phyloP scores from a whole-genome alignment of 2,329 filamentous ascomycete genomes.

The Penicillium sp. region DNA sequence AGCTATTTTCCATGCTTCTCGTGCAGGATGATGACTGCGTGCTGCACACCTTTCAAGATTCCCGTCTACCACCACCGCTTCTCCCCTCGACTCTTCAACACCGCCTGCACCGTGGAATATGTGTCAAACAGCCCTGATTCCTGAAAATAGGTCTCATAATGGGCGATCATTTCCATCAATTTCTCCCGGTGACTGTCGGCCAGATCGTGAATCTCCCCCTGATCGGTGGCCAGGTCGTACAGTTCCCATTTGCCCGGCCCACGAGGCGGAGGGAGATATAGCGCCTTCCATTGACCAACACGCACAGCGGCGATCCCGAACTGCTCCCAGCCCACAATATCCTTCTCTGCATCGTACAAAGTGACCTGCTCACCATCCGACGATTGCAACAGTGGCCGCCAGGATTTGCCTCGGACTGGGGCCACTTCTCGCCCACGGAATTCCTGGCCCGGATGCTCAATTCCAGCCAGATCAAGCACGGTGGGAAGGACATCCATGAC shows the following conservation, averaged over 20 bases:
- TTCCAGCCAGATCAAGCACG: conserved; percentile 4
- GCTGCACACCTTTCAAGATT: too few relatives aligned
- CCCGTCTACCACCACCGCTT: too few relatives aligned
- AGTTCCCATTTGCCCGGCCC: conserved; percentile 6
- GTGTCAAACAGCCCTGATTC: too few relatives aligned
- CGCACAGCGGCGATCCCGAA: conserved; percentile 7
- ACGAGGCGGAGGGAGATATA: neutral
- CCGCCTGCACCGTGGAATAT: too few relatives aligned
- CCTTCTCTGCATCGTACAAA: conserved; percentile 1
- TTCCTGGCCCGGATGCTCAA: conserved; percentile 1
- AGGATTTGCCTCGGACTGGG: conserved; percentile 5
- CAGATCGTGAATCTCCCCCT: conserved; percentile 5
- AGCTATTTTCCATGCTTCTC: too few relatives aligned
- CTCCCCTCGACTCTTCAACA: too few relatives aligned
- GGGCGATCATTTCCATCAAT: conserved; percentile 1
- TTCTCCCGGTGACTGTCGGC: neutral
- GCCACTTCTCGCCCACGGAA: conserved; percentile 3
- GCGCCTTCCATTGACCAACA: conserved; percentile 6
- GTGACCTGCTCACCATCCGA: neutral
- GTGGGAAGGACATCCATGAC: conserved; percentile 11
- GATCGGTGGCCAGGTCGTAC: conserved; percentile 6
- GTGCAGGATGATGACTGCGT: too few relatives aligned
- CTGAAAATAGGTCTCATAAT: conserved; percentile 4
- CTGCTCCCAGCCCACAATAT: conserved; percentile 9
- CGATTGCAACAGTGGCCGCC: conserved; percentile 1